Conservation (phyloP, 768 basidiomycete genomes). For the Cytidiella melzeri region DNA sequence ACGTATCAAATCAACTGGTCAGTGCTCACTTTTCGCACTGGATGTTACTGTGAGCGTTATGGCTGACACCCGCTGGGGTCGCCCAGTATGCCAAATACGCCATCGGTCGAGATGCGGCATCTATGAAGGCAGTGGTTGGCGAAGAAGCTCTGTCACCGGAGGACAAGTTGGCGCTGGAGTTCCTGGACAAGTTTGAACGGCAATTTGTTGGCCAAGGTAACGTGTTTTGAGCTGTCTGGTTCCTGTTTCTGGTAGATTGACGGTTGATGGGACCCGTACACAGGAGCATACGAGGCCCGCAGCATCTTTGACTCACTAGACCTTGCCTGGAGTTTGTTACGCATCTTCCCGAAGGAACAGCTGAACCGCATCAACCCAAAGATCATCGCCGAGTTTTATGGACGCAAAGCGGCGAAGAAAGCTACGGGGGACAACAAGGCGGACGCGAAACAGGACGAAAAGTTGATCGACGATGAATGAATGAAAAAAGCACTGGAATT, state of each 20-base stretch:
- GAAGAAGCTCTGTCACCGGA: conserved; percentile 94
- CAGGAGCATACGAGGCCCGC: conserved; percentile 91
- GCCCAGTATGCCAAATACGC: conserved; percentile 94
- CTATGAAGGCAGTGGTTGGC: conserved; percentile 99
- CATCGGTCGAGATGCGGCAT: conserved; percentile 92
- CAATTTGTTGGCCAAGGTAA: conserved; percentile 95
- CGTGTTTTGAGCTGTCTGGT: conserved; percentile 17
- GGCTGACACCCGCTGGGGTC: conserved; percentile 13
- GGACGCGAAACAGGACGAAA: conserved; percentile 39
- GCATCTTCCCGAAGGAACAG: conserved; percentile 98
- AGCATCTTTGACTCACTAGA: conserved; percentile 97
- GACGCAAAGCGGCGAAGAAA: conserved; percentile 72
- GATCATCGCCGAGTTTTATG: conserved; percentile 92
- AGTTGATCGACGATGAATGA: conserved; percentile 52
- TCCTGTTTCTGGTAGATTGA: background rate
- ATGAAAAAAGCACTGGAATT: background rate
- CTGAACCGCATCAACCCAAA: conserved; percentile 97
- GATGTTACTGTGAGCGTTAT: conserved; percentile 2
- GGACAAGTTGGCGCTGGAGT: conserved; percentile 95
- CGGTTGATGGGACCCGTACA: conserved; percentile 1
- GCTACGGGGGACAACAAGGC: conserved; percentile 44
- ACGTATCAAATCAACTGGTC: conserved; percentile 98
- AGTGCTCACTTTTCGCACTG: conserved; percentile 23
- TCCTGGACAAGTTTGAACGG: conserved; percentile 95
- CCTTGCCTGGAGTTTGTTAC: conserved; percentile 91